Percentiles rank a stretch among this genome's conserved stretches.
These are phyloP conservation scores for Saccharomycopsis schoenii DNA, from an alignment of 805 yeast species.

Conservation along the genomic window DNA sequence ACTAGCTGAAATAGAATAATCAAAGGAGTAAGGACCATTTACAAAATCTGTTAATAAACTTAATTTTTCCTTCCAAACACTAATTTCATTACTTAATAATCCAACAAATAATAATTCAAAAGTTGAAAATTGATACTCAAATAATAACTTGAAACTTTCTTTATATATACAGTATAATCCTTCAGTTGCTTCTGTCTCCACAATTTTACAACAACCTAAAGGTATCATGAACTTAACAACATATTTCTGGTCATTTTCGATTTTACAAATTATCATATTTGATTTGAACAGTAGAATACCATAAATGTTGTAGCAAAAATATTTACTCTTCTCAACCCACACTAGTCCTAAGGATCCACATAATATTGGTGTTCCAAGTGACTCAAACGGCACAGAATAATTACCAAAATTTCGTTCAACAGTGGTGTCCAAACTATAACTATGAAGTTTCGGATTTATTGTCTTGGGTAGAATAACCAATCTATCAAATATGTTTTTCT, in stretches of 20 bases:
- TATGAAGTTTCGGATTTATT: not conserved
- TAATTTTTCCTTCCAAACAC: conserved; percentile 33
- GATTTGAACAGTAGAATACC: conserved; percentile 41
- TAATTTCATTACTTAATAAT: conserved; percentile 27
- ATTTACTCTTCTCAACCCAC: conserved; percentile 28
- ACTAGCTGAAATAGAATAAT: conserved; percentile 16
- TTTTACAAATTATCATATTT: conserved; percentile 34
- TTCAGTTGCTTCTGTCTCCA: conserved; percentile 22
- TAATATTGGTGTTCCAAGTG: conserved; percentile 37
- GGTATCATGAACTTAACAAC: conserved; percentile 42
- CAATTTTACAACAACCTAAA: conserved; percentile 27
- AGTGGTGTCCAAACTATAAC: not conserved
- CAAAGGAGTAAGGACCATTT: conserved; percentile 28
- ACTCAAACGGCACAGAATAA: conserved; percentile 29
- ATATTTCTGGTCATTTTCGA: conserved; percentile 21
- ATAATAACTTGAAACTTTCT: conserved; percentile 33
- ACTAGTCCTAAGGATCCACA: conserved; percentile 34
- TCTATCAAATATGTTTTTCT: not conserved
- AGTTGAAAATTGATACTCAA: conserved; percentile 33
- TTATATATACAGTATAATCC: conserved; percentile 27
- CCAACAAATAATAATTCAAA: conserved; percentile 37
- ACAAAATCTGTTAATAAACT: conserved; percentile 24
- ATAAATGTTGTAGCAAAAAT: conserved; percentile 19
- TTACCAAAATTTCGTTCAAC: not conserved
- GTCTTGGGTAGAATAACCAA: not conserved